Conservation (phyloP, 2,329 filamentous ascomycete species). For the Cercospora janseana region DNA sequence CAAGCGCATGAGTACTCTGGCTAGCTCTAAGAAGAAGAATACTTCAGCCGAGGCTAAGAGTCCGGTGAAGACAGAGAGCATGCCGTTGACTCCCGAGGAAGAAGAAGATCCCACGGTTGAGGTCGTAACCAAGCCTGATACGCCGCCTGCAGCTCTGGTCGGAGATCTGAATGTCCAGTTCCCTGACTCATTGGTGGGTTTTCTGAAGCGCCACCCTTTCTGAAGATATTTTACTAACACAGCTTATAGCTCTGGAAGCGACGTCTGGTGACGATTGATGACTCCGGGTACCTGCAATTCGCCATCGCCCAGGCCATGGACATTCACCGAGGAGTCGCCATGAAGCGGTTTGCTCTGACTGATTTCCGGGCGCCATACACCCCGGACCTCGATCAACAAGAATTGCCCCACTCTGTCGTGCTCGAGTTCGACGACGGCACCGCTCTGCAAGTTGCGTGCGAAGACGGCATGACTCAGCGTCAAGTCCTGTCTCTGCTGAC, state of each 20-base stretch:
- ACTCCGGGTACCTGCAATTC: slow-evolving; percentile 77
- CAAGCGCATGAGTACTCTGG: slow-evolving; percentile 56
- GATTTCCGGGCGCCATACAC: slow-evolving; percentile 78
- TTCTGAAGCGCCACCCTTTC: slow-evolving; percentile 12
- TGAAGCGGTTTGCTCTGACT: slow-evolving; percentile 72
- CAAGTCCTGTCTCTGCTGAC: slow-evolving; percentile 45
- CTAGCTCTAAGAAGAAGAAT: slow-evolving; percentile 49
- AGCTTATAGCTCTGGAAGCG: slow-evolving; percentile 76
- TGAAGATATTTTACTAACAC: background rate
- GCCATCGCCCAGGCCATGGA: slow-evolving; percentile 62
- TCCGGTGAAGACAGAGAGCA: slow-evolving; percentile 14
- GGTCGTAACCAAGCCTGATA: slow-evolving; percentile 35
- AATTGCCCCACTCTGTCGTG: slow-evolving; percentile 81
- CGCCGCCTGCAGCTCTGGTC: slow-evolving; percentile 63
- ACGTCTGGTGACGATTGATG: slow-evolving; percentile 80
- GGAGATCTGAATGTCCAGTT: slow-evolving; percentile 97
- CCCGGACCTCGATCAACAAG: slow-evolving; percentile 87
- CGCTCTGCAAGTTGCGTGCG: slow-evolving; percentile 62
- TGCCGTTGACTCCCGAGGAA: slow-evolving; percentile 2
- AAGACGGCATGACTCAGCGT: slow-evolving; percentile 54
- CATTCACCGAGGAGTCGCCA: slow-evolving; percentile 28
- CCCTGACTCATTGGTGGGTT: slow-evolving; percentile 73
- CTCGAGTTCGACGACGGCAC: slow-evolving; percentile 62
- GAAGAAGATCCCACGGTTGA: slow-evolving; percentile 22
- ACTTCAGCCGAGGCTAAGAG: slow-evolving; percentile 17